Evolutionary conservation across 176 grass and related monocot genomes (phyloP).

Genomic region (Triticum dicoccoides): DNA sequence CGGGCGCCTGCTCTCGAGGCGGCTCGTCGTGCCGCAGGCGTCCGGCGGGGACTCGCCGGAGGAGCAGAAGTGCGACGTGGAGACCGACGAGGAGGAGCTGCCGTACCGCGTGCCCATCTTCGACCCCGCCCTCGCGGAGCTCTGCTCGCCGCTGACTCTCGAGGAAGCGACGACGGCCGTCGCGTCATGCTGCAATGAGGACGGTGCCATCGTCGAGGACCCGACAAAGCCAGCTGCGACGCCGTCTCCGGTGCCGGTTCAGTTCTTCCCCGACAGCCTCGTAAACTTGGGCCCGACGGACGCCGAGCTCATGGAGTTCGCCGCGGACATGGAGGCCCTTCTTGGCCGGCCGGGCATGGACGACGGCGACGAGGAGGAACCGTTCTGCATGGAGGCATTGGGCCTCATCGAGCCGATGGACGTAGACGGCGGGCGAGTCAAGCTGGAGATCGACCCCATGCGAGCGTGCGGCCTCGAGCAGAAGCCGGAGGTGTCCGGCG

Average conservation of each 20-base stretch:
- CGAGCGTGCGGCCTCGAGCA: constrained; percentile 28
- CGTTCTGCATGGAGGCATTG: constrained; percentile 63
- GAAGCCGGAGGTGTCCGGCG: constrained; percentile 45
- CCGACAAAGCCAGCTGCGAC: background rate
- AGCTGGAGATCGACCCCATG: constrained; percentile 38
- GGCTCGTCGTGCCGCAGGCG: constrained; percentile 51
- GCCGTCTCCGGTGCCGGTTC: background rate
- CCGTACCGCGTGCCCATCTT: constrained; percentile 71
- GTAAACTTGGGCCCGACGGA: constrained; percentile 58
- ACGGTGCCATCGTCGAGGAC: constrained; percentile 25
- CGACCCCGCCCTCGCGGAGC: constrained; percentile 58
- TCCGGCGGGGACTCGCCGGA: constrained; percentile 33
- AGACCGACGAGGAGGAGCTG: constrained; percentile 59
- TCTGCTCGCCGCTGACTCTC: constrained; percentile 53
- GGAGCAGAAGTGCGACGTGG: constrained; percentile 19
- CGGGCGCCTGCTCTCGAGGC: constrained; percentile 20
- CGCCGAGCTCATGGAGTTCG: constrained; percentile 80
- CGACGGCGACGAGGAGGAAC: constrained; percentile 43
- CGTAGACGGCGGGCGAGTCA: constrained; percentile 21
- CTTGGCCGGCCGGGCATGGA: constrained; percentile 48
- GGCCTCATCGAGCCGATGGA: constrained; percentile 38
- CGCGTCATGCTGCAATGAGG: constrained; percentile 23
- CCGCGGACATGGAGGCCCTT: constrained; percentile 87
- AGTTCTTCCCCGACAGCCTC: constrained; percentile 16
- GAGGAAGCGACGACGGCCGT: constrained; percentile 33